Evolutionary conservation across 108 stramenopile genomes (phyloP), one percentile per base, ranked within the genome.

Genomic region (Pseudonitzschia multiseries): DNA sequence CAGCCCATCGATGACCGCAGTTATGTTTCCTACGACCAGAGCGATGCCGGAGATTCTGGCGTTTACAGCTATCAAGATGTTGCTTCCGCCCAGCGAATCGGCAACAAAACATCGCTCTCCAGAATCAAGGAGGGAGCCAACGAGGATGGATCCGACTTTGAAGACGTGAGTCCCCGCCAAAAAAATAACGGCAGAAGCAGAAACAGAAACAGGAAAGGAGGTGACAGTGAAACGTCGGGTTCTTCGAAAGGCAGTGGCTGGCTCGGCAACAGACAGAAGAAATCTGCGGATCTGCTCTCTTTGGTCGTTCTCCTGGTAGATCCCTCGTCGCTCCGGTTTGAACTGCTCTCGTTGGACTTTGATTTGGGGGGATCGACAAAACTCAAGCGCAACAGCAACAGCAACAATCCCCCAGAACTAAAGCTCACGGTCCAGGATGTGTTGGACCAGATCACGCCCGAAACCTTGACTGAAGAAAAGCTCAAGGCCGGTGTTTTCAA

Each of bases 361-460:
- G 61, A 62, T 62, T 20, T 62, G 36, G 32, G 8, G 18, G 24
- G 10, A 10, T 20, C 24, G 24, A 10, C 24, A 2, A 56, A 24
- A 24, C 9, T 18, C 1, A 26, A 10, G 54, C n/a, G 24, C 1
- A 26, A 26, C 21, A 21, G 54, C 52, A 52, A 52, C 15, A 26
- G 28, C 36, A 12, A 33, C 26, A 27, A n/a, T 27, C 14, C 29
- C 5, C n/a, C 31, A 13, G 32, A 33, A 40, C 33, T 42, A 0
- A 33, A 36, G 10, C 36, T 62, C 5, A 62, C 61, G 21, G 61
- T 62, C 61, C 61, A 62, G 41, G 61, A 62, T 40, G 61, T 62
- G 13, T n/a, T 62, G 22, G 4, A 62, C 29, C 61, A 62, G 29
- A 62, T 62, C 32, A 62, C 61, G n/a, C 36, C 61, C 8, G 61